Base-by-base conservation (phyloP, 2,329 filamentous ascomycete species). In the Myriosclerotinia curreyana region DNA sequence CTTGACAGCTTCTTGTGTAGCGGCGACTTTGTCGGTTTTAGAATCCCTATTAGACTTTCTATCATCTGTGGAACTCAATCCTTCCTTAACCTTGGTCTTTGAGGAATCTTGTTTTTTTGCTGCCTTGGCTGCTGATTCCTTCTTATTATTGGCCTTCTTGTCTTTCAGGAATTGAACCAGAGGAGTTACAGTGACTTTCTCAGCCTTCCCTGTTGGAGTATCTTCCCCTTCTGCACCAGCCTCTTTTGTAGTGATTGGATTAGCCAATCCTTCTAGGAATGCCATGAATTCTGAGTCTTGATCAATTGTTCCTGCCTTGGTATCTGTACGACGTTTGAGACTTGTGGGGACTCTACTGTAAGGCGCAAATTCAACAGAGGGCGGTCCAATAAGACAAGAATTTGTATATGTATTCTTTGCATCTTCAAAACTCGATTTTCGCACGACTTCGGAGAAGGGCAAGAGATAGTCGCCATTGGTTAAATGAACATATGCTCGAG, bases 281-380 rank as follows among this genome's bases (percentile, higher is more conserved):
- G 88, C 86, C 80, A 97, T 96, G 71, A 97, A 99, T 71, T 98
- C 95, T 0, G 91, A 87, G 73, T 99, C 95, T 74, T 96, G 92
- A 72, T 99, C 95, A 69, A 99, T 98, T 3, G 92, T 96, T 61
- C 94, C 95, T 75, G 96, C 91, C 17, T 93, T 87, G 61, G 87
- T 86, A 79, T 99, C 95, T 62, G 86, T 85, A 42, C 92, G 87
- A 58, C 85, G 85, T 75, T 91, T 91, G 17, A 54, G 50, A 44
- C 82, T 84, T 65, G 85, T 85, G 1, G 94, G 92, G 1, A 92
- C 84, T 72, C 93, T 93, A 69, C 91, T 91, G 78, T 93, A 96
- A 0, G 89, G 85, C 22, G 93, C 86, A 72, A 91, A 91, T 72
- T 96, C 93, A 56, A 97, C 80, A 6, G 84, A 83, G 0, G 95